phyloP scores from a whole-genome alignment of 768 basidiomycete species.

The Pluteus cervinus region DNA sequence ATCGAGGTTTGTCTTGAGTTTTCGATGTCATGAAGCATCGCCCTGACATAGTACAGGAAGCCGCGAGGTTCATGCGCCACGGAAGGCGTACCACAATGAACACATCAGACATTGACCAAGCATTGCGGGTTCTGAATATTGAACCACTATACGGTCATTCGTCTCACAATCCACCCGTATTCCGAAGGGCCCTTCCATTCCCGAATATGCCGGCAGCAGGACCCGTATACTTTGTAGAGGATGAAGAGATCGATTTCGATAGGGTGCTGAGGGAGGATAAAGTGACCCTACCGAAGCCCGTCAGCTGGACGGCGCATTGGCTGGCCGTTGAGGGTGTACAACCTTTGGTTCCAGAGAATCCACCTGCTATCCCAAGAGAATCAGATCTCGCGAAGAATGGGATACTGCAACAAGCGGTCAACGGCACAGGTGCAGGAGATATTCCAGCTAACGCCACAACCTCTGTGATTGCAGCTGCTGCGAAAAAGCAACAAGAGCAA shows the following conservation, averaged over 20 bases:
- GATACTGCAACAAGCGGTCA: constrained; percentile 11
- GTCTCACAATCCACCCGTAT: constrained; percentile 55
- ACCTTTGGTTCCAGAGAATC: constrained; percentile 94
- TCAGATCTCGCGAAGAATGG: constrained; percentile 24
- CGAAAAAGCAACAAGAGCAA: constrained; percentile 36
- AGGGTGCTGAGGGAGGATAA: constrained; percentile 84
- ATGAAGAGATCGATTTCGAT: constrained; percentile 97
- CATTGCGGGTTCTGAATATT: constrained; percentile 90
- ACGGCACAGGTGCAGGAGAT: constrained; percentile 15
- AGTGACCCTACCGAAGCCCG: constrained; percentile 71
- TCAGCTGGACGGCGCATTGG: constrained; percentile 95
- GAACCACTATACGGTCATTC: constrained; percentile 91
- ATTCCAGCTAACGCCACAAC: constrained; percentile 14
- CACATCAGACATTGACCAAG: constrained; percentile 88
- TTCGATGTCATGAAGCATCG: constrained; percentile 1
- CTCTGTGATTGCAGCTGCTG: constrained; percentile 16
- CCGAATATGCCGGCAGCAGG: constrained; percentile 48
- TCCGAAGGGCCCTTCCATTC: constrained; percentile 53
- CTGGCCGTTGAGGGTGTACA: constrained; percentile 97
- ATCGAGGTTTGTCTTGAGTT: constrained; percentile 57
- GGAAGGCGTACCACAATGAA: constrained; percentile 85
- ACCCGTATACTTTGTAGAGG: constrained; percentile 88
- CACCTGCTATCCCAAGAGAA: constrained; percentile 70
- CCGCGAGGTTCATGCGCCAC: constrained; percentile 95
- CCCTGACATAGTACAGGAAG: constrained; percentile 58